Evolutionary conservation across 345 rosid species (phyloP).

Genomic region (Excoecaria agallocha): DNA sequence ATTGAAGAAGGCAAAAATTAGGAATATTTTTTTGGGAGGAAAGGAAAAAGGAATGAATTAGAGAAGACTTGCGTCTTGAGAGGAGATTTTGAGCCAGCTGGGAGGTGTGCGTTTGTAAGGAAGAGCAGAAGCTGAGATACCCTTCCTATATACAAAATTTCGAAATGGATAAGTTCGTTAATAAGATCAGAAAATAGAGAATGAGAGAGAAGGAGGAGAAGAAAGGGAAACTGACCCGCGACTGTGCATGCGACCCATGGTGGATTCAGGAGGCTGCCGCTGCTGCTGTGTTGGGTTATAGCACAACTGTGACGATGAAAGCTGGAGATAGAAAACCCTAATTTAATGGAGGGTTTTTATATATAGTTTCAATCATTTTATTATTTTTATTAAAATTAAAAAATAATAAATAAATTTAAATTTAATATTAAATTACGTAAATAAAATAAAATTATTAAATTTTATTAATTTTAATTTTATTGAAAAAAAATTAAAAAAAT

Average conservation of each 20-base stretch:
- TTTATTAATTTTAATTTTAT: too few species aligned
- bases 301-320: not conserved
- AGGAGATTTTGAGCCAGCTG: slow-evolving; percentile 64
- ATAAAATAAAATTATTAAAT: too few species aligned
- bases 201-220: not conserved
- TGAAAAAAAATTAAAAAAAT: too few species aligned
- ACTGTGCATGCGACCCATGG: slow-evolving; percentile 89
- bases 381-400: too few species aligned
- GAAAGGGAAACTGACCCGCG: slow-evolving; percentile 41
- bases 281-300: not conserved
- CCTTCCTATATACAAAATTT: slow-evolving; percentile 42
- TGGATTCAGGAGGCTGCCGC: not conserved
- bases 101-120: slow-evolving; percentile 87
- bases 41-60: not conserved
- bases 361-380: too few species aligned
- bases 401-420: too few species aligned
- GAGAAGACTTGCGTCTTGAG: slow-evolving; percentile 42
- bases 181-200: not conserved
- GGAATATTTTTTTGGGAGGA: not conserved
- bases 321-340: not conserved
- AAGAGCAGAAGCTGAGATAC: slow-evolving; percentile 80
- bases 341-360: not conserved
- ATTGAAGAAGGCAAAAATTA: not conserved
- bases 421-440: too few species aligned
- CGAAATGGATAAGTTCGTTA: not conserved